Percentiles rank a stretch among this genome's conserved stretches.
Conservation (phyloP, 2,329 filamentous ascomycete genomes). For the Orbilia quercus region DNA sequence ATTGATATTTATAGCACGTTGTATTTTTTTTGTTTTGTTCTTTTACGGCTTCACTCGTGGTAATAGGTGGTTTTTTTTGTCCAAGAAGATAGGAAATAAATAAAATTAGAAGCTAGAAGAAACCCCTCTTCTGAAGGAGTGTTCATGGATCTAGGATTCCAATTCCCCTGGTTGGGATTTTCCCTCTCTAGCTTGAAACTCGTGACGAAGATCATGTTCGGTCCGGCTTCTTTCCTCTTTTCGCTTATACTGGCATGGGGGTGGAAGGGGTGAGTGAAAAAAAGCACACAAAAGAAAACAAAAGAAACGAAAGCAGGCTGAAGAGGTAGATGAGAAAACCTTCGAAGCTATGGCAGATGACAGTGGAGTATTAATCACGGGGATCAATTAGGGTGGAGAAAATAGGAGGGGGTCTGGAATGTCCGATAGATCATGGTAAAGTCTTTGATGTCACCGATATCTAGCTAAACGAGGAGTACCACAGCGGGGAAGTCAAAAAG, state of each 20-base stretch:
- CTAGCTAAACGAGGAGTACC: neutral
- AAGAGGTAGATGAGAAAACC: no score
- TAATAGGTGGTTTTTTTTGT: neutral
- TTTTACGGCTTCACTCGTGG: neutral
- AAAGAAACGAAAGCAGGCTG: slow-evolving; percentile 6
- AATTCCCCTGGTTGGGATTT: neutral
- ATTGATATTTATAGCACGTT: no score
- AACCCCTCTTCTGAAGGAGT: neutral
- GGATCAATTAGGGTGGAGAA: slow-evolving; percentile 4
- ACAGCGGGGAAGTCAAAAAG: neutral
- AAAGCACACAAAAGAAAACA: slow-evolving; percentile 2
- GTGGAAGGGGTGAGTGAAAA: slow-evolving; percentile 8
- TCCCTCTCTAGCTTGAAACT: slow-evolving; percentile 17
- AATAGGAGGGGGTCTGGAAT: slow-evolving; percentile 18
- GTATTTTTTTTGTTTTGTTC: neutral
- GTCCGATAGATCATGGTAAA: neutral
- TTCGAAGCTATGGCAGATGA: slow-evolving; percentile 29
- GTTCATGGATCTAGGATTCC: slow-evolving; percentile 38
- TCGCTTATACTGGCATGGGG: slow-evolving; percentile 54
- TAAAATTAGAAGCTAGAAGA: neutral
- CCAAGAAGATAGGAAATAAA: no score
- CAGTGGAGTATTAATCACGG: slow-evolving; percentile 31
- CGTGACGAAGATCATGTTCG: slow-evolving; percentile 56
- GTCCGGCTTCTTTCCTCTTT: slow-evolving; percentile 38
- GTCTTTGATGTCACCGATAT: slow-evolving; percentile 3